phyloP scores from a whole-genome alignment of 176 grass and related monocot species.

The Rhipidocladum racemiflorum region DNA sequence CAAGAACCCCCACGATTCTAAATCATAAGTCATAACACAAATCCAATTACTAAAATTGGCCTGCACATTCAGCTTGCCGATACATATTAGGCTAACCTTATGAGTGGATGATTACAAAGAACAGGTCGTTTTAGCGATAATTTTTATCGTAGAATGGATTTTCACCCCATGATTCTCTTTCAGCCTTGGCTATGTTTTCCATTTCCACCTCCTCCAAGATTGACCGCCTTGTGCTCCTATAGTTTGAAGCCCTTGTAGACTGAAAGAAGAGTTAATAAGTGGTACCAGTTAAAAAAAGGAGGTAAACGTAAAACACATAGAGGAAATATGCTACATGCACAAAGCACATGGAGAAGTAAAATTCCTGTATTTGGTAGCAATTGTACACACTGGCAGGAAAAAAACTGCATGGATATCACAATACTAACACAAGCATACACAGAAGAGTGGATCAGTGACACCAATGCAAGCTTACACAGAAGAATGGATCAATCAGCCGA shows the following conservation, averaged over 20 bases:
- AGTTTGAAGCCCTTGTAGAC: constrained; percentile 54
- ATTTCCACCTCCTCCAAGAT: constrained; percentile 77
- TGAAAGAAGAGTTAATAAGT: constrained; percentile 36
- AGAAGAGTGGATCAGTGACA: background rate
- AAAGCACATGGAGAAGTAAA: background rate
- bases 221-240: constrained; percentile 37
- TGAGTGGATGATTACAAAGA: background rate
- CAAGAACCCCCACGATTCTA: background rate
- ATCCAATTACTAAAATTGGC: background rate
- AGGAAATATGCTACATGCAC: background rate
- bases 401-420: background rate
- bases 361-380: background rate
- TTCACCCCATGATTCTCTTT: constrained; percentile 64
- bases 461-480: background rate
- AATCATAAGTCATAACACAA: background rate
- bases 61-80: background rate
- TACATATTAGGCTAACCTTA: constrained; percentile 10
- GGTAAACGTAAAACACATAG: background rate
- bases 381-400: background rate
- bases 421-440: background rate
- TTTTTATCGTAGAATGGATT: constrained; percentile 69
- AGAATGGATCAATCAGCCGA: background rate
- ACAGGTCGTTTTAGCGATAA: constrained; percentile 32
- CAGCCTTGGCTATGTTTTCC: constrained; percentile 49
- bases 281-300: background rate